A percentile compares a stretch with the other conserved stretches of the same genome.
Evolutionary conservation across 2,329 filamentous ascomycete genomes (phyloP).

Genomic region (Bipolaris bicolor): DNA sequence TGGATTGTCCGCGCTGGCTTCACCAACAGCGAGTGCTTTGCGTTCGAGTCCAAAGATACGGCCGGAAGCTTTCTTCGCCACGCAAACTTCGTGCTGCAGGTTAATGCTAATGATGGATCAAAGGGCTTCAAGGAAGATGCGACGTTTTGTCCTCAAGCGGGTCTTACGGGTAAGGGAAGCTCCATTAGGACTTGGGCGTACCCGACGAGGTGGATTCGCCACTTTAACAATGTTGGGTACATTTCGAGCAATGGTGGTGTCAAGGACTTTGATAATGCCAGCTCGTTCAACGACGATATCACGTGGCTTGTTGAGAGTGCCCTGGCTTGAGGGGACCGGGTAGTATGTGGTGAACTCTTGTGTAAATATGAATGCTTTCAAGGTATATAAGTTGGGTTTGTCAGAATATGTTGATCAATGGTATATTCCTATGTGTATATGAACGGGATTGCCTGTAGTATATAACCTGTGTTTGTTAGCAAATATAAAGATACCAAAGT

Average conservation of each 20-base stretch:
- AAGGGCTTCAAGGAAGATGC: slow-evolving; percentile 67
- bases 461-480: too few relatives aligned
- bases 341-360: not conserved
- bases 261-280: slow-evolving; percentile 59
- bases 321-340: slow-evolving; percentile 10
- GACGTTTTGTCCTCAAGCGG: slow-evolving; percentile 65
- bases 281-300: slow-evolving; percentile 61
- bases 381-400: too few relatives aligned
- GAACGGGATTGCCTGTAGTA: too few relatives aligned
- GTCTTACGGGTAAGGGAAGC: slow-evolving; percentile 58
- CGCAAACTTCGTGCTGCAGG: slow-evolving; percentile 57
- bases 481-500: too few relatives aligned
- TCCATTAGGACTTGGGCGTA: slow-evolving; percentile 65
- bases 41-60: slow-evolving; percentile 65
- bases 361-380: not conserved
- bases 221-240: slow-evolving; percentile 58
- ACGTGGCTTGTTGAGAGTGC: slow-evolving; percentile 50
- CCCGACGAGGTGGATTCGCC: slow-evolving; percentile 65
- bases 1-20: slow-evolving; percentile 66
- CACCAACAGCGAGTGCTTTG: slow-evolving; percentile 63
- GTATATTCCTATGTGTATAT: too few relatives aligned
- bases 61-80: slow-evolving; percentile 66
- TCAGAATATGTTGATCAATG: too few relatives aligned
- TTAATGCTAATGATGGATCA: slow-evolving; percentile 60
- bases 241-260: slow-evolving; percentile 62